phyloP scores from a whole-genome alignment of 371 early-diverging fungal genomes.

The Mortierella sp. region DNA sequence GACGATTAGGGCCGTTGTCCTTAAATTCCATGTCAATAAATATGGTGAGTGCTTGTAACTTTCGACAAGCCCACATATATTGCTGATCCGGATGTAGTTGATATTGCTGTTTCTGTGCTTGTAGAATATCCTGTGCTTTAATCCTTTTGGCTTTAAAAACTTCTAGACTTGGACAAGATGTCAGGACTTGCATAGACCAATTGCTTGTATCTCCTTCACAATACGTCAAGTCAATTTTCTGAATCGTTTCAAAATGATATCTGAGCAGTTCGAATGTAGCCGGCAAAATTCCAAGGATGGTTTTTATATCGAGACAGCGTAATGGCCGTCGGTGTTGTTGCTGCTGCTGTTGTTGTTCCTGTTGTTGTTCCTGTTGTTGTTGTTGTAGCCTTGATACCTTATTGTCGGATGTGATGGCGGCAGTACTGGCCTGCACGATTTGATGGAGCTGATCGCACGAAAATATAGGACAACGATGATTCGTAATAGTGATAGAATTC shows the following conservation, averaged over 20 bases:
- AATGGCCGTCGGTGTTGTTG: background rate
- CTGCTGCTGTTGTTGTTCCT: background rate
- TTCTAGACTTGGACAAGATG: background rate
- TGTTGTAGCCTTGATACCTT: background rate
- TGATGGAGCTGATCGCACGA: background rate
- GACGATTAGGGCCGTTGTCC: background rate
- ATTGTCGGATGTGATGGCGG: no score
- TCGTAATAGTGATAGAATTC: constrained; percentile 1
- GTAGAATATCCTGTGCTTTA: background rate
- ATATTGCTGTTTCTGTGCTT: background rate
- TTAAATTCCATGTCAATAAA: background rate
- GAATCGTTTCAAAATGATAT: background rate
- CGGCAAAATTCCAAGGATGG: background rate
- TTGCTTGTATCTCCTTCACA: constrained; percentile 1
- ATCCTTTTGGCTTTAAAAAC: background rate
- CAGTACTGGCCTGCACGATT: background rate
- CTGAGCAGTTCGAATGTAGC: background rate
- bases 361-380: background rate
- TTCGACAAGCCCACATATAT: background rate
- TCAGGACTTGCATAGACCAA: constrained; percentile 1
- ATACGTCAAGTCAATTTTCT: background rate
- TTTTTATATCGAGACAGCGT: background rate
- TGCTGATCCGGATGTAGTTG: no score
- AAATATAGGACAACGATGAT: background rate
- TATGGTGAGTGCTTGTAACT: background rate